Conservation (phyloP, 2,329 filamentous ascomycete species). For the Rutstroemia sp. region DNA sequence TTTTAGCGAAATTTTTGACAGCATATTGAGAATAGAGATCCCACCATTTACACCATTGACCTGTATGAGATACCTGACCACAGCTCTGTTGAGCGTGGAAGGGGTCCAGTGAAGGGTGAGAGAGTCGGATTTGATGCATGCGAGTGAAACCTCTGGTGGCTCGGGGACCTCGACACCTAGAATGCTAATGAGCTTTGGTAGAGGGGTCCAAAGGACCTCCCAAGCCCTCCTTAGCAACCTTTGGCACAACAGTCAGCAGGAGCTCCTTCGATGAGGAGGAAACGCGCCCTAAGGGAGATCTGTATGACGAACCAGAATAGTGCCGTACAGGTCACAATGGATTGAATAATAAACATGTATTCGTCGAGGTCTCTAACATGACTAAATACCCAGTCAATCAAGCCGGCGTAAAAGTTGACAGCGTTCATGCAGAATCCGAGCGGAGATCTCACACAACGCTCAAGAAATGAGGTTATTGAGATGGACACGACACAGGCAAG, state of each 20-base stretch:
- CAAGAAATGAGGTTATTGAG: conserved; percentile 7
- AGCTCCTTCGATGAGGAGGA: background rate
- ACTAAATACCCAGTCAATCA: conserved; percentile 27
- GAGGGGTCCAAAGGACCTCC: conserved; percentile 83
- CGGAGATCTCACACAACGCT: conserved; percentile 7
- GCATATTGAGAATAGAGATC: conserved; percentile 22
- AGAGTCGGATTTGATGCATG: conserved; percentile 79
- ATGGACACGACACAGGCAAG: background rate
- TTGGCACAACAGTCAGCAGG: conserved; percentile 14
- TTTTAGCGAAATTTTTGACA: background rate
- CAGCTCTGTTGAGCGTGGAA: conserved; percentile 55
- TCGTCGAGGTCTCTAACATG: conserved; percentile 25
- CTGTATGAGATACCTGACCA: conserved; percentile 78
- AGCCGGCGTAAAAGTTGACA: conserved; percentile 25
- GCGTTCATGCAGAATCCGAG: conserved; percentile 28
- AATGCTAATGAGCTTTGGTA: conserved; percentile 82
- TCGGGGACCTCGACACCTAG: conserved; percentile 92
- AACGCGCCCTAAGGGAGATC: background rate
- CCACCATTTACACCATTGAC: conserved; percentile 87
- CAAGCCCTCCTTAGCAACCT: conserved; percentile 83
- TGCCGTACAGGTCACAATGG: conserved; percentile 27
- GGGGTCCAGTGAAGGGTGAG: conserved; percentile 88
- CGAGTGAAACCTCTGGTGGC: conserved; percentile 80
- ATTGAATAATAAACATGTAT: conserved; percentile 30
- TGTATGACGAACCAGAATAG: conserved; percentile 24